phyloP scores from a whole-genome alignment of 805 yeast genomes.

The Candida saitoana region DNA sequence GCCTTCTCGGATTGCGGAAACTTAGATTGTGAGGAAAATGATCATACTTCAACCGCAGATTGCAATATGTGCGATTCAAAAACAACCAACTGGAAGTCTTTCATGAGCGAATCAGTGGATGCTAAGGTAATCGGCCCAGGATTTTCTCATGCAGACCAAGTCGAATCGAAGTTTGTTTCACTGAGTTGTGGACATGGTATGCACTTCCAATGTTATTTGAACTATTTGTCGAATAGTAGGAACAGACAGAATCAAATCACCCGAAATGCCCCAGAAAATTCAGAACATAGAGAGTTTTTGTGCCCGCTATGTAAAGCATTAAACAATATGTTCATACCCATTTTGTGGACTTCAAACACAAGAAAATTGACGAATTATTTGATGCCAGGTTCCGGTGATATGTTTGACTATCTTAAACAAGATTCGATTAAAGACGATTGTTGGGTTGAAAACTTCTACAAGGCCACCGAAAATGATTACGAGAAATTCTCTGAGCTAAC shows the following conservation, averaged over 20 bases:
- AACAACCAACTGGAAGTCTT: conserved; percentile 34
- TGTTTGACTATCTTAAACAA: conserved; percentile 13
- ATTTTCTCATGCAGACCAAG: conserved; percentile 42
- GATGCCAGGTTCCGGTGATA: conserved; percentile 7
- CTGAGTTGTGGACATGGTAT: conserved; percentile 92
- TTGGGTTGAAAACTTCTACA: conserved; percentile 25
- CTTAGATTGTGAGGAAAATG: conserved; percentile 34
- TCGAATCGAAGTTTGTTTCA: conserved; percentile 46
- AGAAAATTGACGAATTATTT: conserved; percentile 23
- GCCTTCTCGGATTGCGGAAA: conserved; percentile 50
- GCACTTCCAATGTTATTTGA: conserved; percentile 74
- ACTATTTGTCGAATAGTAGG: conserved; percentile 54
- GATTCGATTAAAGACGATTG: conserved; percentile 13
- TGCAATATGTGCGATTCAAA: conserved; percentile 7
- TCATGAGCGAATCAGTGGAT: conserved; percentile 33
- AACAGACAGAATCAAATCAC: conserved; percentile 68
- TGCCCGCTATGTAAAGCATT: conserved; percentile 91
- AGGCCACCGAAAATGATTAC: conserved; percentile 19
- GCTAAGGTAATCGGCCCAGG: conserved; percentile 65
- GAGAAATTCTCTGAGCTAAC: conserved; percentile 22
- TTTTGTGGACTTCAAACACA: conserved; percentile 53
- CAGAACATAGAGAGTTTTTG: conserved; percentile 65
- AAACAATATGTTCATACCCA: conserved; percentile 79
- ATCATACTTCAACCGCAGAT: conserved; percentile 9
- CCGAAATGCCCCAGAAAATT: conserved; percentile 74